Base-by-base conservation (phyloP, 2,329 filamentous ascomycete genomes). In the Sclerotinia trifoliorum region DNA sequence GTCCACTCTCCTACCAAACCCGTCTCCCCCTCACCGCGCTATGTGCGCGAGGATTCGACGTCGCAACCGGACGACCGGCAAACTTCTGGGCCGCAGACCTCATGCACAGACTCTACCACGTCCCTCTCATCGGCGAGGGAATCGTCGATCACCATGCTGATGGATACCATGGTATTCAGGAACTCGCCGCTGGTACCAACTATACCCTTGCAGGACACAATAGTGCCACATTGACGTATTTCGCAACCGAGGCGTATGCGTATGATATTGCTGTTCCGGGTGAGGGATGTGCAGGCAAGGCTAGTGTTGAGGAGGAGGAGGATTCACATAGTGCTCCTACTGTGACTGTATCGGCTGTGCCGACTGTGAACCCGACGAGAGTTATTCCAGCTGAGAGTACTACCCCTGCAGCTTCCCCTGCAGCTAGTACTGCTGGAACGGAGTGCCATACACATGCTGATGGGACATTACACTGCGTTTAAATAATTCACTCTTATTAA, bases 171-270 rank as follows among this genome's bases (percentile, higher is more conserved):
- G 84, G 82, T 2, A 83, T 84, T 2, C 63, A 89, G 1, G 81
- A 81, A 17, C 80, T 88, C 32, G 86, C 87, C 0, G 77, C 80
- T 70, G 72, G 75, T 15, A 79, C 82, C 10, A 82, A 84, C 10
- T 78, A 80, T 5, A 81, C 82, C 35, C 80, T 83, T 3, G 79
- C 83, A 6, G 83, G 80, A 3, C 79, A 83, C 39, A 88, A 91
- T 78, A 88, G 84, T 44, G 83, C 90, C 71, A 83, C 84, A 0
- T 80, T 91, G 54, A 86, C 90, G 78, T 89, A 88, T 77, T 91
- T 92, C 75, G 88, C 89, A 5, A 83, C 90, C 8, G 87, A 90
- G 69, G 86, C 82, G 1, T 91, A 88, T 77, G 88, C 88, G 0
- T 86, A 84, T 71, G 88, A 91, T 69, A 82, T 91, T 73, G 85